phyloP scores from a whole-genome alignment of 2,329 filamentous ascomycete genomes.

The Colletotrichum caudatum region DNA sequence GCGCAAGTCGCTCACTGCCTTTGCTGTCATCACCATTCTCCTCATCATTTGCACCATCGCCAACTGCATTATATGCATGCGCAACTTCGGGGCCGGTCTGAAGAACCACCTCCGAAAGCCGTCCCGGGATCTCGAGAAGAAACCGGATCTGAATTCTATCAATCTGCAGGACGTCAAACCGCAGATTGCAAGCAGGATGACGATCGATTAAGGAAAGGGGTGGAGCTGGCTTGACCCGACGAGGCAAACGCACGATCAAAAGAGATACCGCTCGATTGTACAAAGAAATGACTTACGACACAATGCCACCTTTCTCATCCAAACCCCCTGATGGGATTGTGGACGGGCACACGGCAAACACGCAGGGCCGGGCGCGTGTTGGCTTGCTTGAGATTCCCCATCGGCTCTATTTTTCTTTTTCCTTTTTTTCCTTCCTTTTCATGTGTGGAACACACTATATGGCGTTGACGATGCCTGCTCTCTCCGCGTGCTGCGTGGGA shows the following conservation, averaged over 20 bases:
- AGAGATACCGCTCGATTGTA: conserved; percentile 40
- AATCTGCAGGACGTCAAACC: conserved; percentile 69
- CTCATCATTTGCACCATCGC: conserved; percentile 89
- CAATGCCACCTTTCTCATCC: conserved; percentile 37
- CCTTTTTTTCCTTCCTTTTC: conserved; percentile 35
- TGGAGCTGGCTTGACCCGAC: conserved; percentile 36
- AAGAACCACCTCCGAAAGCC: conserved; percentile 83
- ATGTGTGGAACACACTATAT: conserved; percentile 32
- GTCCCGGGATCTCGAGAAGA: conserved; percentile 61
- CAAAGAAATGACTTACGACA: conserved; percentile 44
- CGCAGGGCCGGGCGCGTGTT: conserved; percentile 39
- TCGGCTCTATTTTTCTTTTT: conserved; percentile 40
- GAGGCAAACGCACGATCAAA: conserved; percentile 39
- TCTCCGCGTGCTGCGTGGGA: conserved; percentile 24
- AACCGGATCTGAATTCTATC: conserved; percentile 68
- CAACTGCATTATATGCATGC: conserved; percentile 87
- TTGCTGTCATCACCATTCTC: conserved; percentile 91
- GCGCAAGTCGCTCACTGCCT: conserved; percentile 87
- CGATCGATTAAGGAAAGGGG: conserved; percentile 63
- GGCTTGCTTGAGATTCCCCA: conserved; percentile 42
- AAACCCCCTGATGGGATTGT: conserved; percentile 29
- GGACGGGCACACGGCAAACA: conserved; percentile 34
- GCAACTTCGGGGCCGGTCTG: conserved; percentile 90
- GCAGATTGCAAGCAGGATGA: conserved; percentile 68
- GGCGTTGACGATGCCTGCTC: conserved; percentile 36